phyloP scores from a whole-genome alignment of 129 eudicot genomes.

The Calendula officinalis region DNA sequence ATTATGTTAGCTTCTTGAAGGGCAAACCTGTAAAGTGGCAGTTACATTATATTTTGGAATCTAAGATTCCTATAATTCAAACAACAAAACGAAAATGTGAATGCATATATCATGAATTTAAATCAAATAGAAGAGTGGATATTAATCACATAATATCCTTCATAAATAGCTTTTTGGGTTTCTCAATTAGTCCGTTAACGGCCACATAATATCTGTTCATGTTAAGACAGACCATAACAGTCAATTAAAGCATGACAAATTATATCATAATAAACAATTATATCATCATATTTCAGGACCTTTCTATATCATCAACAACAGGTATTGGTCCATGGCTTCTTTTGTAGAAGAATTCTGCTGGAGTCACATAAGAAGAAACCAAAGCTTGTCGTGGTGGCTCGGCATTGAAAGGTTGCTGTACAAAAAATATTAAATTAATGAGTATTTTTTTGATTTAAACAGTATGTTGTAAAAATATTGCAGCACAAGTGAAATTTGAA shows the following conservation, averaged over 20 bases:
- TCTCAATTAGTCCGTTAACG: constrained; percentile 50
- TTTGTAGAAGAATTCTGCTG: constrained; percentile 82
- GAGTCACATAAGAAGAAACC: constrained; percentile 83
- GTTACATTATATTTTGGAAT: constrained; percentile 77
- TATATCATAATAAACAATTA: constrained; percentile 14
- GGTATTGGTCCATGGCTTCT: constrained; percentile 95
- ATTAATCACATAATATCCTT: constrained; percentile 70
- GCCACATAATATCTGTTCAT: constrained; percentile 61
- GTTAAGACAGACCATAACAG: constrained; percentile 15
- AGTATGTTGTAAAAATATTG: not conserved
- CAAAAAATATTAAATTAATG: constrained; percentile 17
- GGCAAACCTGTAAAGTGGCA: constrained; percentile 80
- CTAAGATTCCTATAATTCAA: constrained; percentile 72
- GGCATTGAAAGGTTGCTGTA: constrained; percentile 94
- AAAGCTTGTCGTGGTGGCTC: constrained; percentile 85
- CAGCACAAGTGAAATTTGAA: not conserved
- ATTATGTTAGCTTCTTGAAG: constrained; percentile 1
- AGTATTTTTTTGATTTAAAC: not conserved
- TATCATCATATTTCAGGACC: constrained; percentile 40
- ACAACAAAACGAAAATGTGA: constrained; percentile 1
- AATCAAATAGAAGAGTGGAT: not conserved
- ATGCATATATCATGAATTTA: constrained; percentile 6
- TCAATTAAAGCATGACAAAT: constrained; percentile 6
- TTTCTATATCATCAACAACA: constrained; percentile 73
- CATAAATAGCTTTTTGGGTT: constrained; percentile 64